Evolutionary conservation across 202 grass and related monocot genomes (phyloP).

Genomic region (Elaeis oleifera): DNA sequence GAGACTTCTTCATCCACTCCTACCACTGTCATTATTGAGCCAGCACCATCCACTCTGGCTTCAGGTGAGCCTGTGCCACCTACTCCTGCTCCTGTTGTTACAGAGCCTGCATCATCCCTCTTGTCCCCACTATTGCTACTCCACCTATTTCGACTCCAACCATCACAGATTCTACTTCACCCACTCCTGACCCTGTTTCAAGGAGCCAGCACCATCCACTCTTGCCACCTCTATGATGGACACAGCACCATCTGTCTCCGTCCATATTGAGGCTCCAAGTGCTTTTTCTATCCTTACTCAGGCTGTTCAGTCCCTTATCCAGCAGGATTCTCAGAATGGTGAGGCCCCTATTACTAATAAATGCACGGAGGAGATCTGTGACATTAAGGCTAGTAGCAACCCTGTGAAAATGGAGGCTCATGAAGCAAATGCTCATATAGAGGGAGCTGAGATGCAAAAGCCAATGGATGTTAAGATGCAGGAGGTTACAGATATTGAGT

Average conservation of each 20-base stretch:
- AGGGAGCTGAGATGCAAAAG: too few species aligned
- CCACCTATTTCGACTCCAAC: neutral
- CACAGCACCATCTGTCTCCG: neutral
- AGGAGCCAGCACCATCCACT: neutral
- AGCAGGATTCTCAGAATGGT: too few species aligned
- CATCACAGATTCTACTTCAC: neutral
- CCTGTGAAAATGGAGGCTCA: too few species aligned
- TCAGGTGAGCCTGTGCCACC: neutral
- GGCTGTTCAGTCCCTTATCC: conserved; percentile 1
- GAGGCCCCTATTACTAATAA: too few species aligned
- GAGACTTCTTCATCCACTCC: neutral
- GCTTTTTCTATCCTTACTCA: neutral
- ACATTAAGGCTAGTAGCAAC: too few species aligned
- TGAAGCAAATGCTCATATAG: too few species aligned
- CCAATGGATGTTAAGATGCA: neutral
- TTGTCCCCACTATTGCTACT: neutral
- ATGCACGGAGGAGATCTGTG: too few species aligned
- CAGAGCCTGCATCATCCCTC: neutral
- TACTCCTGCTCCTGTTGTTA: neutral
- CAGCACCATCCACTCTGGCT: neutral
- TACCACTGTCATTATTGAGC: neutral
- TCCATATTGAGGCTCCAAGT: neutral
- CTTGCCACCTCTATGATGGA: neutral
- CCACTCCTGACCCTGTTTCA: neutral
- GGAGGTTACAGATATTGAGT: neutral